These are phyloP conservation scores for Pseudogymnoascus sp. DNA, from an alignment of 2,329 filamentous ascomycete genomes.

Conservation along the genomic window DNA sequence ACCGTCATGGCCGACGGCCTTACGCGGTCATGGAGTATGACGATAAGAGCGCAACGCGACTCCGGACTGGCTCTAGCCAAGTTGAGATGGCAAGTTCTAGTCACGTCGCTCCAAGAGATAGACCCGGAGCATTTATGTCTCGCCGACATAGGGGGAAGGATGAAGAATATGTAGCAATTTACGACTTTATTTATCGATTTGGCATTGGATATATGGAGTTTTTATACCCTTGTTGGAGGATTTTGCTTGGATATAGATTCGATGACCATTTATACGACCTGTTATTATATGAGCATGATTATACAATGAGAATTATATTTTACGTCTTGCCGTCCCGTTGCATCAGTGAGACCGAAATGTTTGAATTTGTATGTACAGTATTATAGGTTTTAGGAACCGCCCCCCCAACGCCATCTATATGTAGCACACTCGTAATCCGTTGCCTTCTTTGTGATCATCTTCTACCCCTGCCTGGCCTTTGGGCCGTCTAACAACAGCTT, in stretches of 20 bases:
- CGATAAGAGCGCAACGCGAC: not conserved
- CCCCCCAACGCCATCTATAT: slow-evolving; percentile 4
- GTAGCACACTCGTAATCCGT: not conserved
- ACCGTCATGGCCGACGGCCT: not conserved
- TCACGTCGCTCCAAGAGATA: slow-evolving; percentile 2
- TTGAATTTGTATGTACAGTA: slow-evolving; percentile 1
- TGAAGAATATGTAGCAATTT: not conserved
- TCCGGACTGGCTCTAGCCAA: not conserved
- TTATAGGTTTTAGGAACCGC: not conserved
- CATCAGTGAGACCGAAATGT: not conserved
- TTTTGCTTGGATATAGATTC: not conserved
- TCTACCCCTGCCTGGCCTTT: not conserved
- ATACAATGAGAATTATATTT: not conserved
- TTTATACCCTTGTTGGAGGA: slow-evolving; percentile 5
- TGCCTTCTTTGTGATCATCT: too few relatives aligned
- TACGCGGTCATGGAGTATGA: not conserved
- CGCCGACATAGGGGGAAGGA: not conserved
- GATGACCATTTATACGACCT: slow-evolving; percentile 6
- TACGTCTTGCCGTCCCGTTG: not conserved
- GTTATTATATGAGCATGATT: slow-evolving; percentile 2
- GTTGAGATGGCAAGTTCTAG: not conserved
- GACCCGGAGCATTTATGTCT: not conserved
- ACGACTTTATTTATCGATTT: slow-evolving; percentile 1
- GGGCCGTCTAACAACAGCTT: slow-evolving; percentile 45
- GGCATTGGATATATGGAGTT: slow-evolving; percentile 8